A percentile compares a stretch with the other conserved stretches of the same genome.
Evolutionary conservation across 208 protist genomes (phyloP).

Genomic region (Phytomonas serpens): DNA sequence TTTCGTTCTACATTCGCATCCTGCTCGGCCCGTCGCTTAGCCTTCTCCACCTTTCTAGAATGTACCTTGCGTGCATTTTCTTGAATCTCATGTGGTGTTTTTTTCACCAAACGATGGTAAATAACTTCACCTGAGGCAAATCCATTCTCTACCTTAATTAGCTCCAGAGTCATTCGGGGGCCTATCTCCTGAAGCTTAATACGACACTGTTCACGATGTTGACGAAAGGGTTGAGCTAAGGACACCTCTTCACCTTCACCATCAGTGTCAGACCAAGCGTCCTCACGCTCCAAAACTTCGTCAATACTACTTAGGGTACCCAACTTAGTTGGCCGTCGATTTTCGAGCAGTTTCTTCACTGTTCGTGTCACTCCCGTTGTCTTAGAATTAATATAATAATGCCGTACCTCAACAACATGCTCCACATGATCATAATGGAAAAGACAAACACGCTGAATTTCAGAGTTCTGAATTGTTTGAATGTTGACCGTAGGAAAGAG

Average conservation of each 20-base stretch:
- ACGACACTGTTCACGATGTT: conserved; percentile 83
- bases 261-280: conserved; percentile 85
- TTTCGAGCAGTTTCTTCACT: conserved; percentile 85
- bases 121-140: conserved; percentile 83
- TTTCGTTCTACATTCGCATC: conserved; percentile 81
- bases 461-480: conserved; percentile 63
- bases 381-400: conserved; percentile 83
- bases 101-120: conserved; percentile 62
- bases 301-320: conserved; percentile 72
- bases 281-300: conserved; percentile 74
- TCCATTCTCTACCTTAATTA: conserved; percentile 87
- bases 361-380: conserved; percentile 70
- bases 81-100: conserved; percentile 56
- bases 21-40: conserved; percentile 64
- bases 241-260: conserved; percentile 88
- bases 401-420: conserved; percentile 81
- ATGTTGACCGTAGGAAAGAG: conserved; percentile 81
- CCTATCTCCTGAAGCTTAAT: conserved; percentile 90
- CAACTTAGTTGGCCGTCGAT: conserved; percentile 72
- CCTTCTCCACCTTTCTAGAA: conserved; percentile 50
- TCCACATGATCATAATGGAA: conserved; percentile 87
- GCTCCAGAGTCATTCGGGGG: conserved; percentile 83
- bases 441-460: conserved; percentile 80
- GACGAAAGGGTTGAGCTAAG: conserved; percentile 76
- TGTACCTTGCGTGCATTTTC: conserved; percentile 66